phyloP scores from a whole-genome alignment of 2,329 filamentous ascomycete genomes.

The Fusarium nelsonii region DNA sequence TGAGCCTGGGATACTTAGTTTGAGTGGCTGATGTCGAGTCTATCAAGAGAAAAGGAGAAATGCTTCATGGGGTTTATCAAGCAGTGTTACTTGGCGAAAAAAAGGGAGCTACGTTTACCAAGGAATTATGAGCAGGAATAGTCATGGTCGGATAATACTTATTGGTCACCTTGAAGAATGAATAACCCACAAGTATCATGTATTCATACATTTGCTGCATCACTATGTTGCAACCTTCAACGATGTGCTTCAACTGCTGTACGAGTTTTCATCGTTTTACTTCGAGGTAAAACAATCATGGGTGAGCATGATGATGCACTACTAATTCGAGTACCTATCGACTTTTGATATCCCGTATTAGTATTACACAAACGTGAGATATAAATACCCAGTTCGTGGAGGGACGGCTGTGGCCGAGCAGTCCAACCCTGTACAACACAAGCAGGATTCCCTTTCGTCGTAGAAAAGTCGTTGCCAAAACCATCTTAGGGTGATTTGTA shows the following conservation, averaged over 20 bases:
- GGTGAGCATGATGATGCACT: background rate
- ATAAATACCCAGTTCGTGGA: background rate
- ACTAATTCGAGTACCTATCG: background rate
- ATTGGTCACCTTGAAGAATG: background rate
- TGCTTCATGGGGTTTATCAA: background rate
- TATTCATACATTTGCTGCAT: background rate
- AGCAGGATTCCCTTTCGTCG: too few species aligned
- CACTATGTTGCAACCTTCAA: background rate
- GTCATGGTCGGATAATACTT: background rate
- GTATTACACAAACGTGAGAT: background rate
- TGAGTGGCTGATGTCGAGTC: background rate
- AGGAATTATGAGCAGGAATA: background rate
- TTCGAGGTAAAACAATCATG: background rate
- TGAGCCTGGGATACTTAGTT: background rate
- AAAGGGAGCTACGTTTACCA: background rate
- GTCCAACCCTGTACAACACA: background rate
- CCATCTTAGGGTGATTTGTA: background rate
- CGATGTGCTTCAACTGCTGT: background rate
- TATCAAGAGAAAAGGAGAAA: background rate
- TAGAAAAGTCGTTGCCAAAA: background rate
- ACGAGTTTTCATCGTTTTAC: background rate
- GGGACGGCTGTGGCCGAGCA: background rate
- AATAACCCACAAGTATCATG: background rate
- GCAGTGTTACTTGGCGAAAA: background rate
- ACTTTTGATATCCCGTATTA: background rate